These are phyloP conservation scores for Heliamphora exappendiculata DNA, from an alignment of 148 eudicot genomes.

Conservation along the genomic window DNA sequence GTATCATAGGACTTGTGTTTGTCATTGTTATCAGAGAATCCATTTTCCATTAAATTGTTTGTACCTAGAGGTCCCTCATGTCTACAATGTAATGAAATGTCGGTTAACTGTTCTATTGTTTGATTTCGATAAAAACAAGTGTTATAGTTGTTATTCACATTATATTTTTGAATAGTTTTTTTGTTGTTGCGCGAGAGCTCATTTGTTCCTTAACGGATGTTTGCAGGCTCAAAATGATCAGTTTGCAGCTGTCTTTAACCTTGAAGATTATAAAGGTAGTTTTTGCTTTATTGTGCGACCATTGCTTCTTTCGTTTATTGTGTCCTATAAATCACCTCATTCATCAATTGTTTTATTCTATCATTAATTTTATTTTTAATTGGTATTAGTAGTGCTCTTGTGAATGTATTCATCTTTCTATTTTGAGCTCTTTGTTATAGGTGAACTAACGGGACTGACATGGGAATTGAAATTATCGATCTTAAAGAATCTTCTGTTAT, in stretches of 20 bases:
- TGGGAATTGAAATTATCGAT: neutral
- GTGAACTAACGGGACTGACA: neutral
- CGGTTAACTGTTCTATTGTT: neutral
- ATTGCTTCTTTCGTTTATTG: neutral
- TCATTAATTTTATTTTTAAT: slow-evolving; percentile 1
- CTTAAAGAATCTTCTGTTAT: neutral
- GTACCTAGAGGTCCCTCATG: too few species aligned
- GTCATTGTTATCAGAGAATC: too few species aligned
- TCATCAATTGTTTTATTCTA: neutral
- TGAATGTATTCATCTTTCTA: neutral
- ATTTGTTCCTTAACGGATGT: slow-evolving; percentile 4
- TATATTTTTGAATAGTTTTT: neutral
- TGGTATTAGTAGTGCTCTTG: neutral
- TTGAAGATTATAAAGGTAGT: slow-evolving; percentile 86
- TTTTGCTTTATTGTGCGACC: neutral
- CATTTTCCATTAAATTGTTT: too few species aligned
- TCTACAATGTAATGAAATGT: too few species aligned
- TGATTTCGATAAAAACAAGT: neutral
- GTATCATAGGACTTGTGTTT: too few species aligned
- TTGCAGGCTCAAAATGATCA: slow-evolving; percentile 80
- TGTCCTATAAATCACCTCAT: neutral
- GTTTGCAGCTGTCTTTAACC: slow-evolving; percentile 70
- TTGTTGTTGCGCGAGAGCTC: neutral
- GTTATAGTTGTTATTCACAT: neutral
- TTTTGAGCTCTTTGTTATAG: neutral